Conservation (phyloP, 1,139 yeast species). For the Yamadazyma sp. region DNA sequence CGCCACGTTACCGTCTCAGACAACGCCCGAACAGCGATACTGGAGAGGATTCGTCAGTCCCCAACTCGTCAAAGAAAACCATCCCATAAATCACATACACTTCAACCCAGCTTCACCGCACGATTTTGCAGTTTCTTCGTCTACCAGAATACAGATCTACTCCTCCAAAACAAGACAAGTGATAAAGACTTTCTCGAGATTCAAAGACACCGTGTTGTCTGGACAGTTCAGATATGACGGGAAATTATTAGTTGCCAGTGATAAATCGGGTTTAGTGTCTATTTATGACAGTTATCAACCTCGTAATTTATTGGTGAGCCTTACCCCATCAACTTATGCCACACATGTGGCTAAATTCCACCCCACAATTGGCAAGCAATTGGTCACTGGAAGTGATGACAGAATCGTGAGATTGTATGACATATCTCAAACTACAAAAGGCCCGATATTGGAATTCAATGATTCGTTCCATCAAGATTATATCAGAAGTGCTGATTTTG, state of each 20-base stretch:
- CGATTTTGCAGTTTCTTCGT: constrained; percentile 92
- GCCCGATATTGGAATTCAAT: constrained; percentile 65
- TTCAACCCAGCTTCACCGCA: constrained; percentile 86
- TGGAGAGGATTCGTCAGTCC: constrained; percentile 89
- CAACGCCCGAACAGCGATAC: constrained; percentile 91
- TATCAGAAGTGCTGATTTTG: constrained; percentile 76
- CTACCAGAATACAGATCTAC: constrained; percentile 88
- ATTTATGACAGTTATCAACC: constrained; percentile 80
- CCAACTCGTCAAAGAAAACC: constrained; percentile 89
- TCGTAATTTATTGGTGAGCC: constrained; percentile 72
- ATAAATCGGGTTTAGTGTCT: constrained; percentile 84
- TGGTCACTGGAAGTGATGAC: constrained; percentile 91
- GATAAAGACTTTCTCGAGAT: constrained; percentile 81
- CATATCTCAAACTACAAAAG: constrained; percentile 67
- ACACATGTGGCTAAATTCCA: constrained; percentile 95
- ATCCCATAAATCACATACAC: constrained; percentile 82
- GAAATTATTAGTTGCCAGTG: constrained; percentile 80
- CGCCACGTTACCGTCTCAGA: constrained; percentile 73
- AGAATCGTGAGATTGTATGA: constrained; percentile 85
- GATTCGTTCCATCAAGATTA: constrained; percentile 80
- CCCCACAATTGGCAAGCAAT: constrained; percentile 65
- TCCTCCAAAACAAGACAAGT: constrained; percentile 93
- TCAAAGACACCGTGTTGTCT: constrained; percentile 85
- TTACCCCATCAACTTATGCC: constrained; percentile 81
- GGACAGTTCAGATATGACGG: constrained; percentile 87